Evolutionary conservation across 148 eudicot genomes (phyloP), one percentile per base, ranked within the genome.

Genomic region (Rhododendron mucronatum): DNA sequence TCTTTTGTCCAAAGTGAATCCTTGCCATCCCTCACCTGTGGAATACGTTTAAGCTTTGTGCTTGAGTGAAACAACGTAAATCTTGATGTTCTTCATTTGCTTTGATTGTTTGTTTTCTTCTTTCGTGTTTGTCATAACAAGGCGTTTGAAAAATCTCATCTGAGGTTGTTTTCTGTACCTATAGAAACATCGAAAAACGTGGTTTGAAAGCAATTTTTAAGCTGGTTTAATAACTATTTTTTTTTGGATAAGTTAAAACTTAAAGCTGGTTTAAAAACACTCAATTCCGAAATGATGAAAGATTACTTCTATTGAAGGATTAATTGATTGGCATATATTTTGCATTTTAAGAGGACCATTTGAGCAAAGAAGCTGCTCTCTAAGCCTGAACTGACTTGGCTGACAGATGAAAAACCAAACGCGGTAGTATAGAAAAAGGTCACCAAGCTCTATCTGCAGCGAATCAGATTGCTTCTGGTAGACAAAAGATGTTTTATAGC

Each of bases 381-480:
- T 14, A 12, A 71, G 76, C 39, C 37, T 71, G 20, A 71, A 30
- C 21, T 14, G 41, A 33, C 20, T 33, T 3, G 16, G 55, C 30
- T 65, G 57, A 26, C 23, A 63, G 28, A 63, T 82, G 75, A 63
- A 23, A 28, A 28, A 80, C 30, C 2, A 50, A 4, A 78, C 12
- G 26, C 45, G 53, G 80, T 41, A 10, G 50, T 30, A 79, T 33
- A 26, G 83, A 81, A 55, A 55, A 28, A 20, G 26, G 45, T 33
- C 44, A 18, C 61, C 10, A 1, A 48, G 37, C 15, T 26, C 59
- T 80, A 51, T 50, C n/a, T 47, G 37, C 33, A 16, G 59, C 7
- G 59, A 78, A 44, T 76, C 33, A 30, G 82, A 80, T 80, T 80
- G 82, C 61, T 80, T 79, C 20, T 79, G 53, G 28, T 11, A n/a